A percentile compares a stretch with the other conserved stretches of the same genome.
Evolutionary conservation across 805 yeast species (phyloP).

Genomic region (Zygosaccharomyces bailii): DNA sequence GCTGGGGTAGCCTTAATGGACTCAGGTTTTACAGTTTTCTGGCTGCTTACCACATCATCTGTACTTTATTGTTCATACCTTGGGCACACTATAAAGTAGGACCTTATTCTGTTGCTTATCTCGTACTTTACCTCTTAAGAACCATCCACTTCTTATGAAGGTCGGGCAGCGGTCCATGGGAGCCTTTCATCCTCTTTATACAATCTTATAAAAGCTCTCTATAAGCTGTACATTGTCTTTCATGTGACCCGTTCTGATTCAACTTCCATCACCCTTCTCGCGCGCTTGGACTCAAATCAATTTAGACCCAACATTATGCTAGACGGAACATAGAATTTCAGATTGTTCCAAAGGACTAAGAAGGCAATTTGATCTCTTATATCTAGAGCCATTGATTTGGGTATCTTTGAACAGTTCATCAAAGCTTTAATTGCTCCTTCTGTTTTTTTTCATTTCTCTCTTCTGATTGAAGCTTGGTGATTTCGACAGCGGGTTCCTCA

Average conservation of each 20-base stretch:
- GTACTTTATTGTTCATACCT: slow-evolving; percentile 20
- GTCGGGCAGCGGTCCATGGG: no score
- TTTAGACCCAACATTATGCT: no score
- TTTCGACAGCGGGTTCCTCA: slow-evolving; percentile 3
- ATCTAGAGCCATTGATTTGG: background rate
- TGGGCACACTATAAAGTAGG: slow-evolving; percentile 28
- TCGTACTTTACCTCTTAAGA: slow-evolving; percentile 20
- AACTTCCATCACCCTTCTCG: background rate
- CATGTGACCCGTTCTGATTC: slow-evolving; percentile 4
- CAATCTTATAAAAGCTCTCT: background rate
- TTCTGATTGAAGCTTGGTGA: slow-evolving; percentile 4
- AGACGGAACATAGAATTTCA: no score
- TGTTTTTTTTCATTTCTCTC: background rate
- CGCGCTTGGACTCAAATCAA: no score
- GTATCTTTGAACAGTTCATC: background rate
- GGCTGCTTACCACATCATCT: slow-evolving; percentile 19
- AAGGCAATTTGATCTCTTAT: background rate
- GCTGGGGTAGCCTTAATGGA: slow-evolving; percentile 22
- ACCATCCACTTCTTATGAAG: slow-evolving; percentile 19
- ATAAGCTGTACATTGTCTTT: background rate
- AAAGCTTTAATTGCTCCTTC: background rate
- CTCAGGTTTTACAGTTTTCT: slow-evolving; percentile 25
- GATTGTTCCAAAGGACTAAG: background rate
- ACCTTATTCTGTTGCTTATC: slow-evolving; percentile 25
- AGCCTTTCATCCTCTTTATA: background rate